Conservation (phyloP, 2,329 filamentous ascomycete genomes). For the Aspergillus versicolor region DNA sequence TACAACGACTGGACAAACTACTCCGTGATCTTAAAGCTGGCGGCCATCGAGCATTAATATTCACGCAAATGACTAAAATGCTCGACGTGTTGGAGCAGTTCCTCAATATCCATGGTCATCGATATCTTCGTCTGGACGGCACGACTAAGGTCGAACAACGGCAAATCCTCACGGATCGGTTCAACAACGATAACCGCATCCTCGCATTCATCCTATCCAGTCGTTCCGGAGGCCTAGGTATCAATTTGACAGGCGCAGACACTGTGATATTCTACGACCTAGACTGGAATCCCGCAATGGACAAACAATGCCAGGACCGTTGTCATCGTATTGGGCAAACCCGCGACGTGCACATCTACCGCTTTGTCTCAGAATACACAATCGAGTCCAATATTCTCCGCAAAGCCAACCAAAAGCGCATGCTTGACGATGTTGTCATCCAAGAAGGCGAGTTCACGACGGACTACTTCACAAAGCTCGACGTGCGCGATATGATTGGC, state of each 20-base stretch:
- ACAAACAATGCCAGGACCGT: constrained; percentile 97
- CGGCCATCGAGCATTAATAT: constrained; percentile 92
- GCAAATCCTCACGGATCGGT: constrained; percentile 91
- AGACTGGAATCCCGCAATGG: constrained; percentile 99
- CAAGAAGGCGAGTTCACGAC: constrained; percentile 98
- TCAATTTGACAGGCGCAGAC: constrained; percentile 94
- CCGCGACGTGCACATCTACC: constrained; percentile 96
- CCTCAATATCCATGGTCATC: constrained; percentile 95
- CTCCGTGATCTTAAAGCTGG: constrained; percentile 83
- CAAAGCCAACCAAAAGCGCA: constrained; percentile 95
- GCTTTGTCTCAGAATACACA: constrained; percentile 86
- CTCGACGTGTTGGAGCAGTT: constrained; percentile 97
- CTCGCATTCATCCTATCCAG: constrained; percentile 94
- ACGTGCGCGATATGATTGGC: constrained; percentile 67
- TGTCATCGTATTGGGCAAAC: constrained; percentile 98
- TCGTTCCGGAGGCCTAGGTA: constrained; percentile 87
- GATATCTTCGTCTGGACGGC: constrained; percentile 94
- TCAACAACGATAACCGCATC: constrained; percentile 92
- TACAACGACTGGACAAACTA: constrained; percentile 83
- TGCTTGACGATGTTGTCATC: constrained; percentile 97
- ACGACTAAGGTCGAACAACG: constrained; percentile 93
- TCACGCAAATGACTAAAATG: constrained; percentile 99
- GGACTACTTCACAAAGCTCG: constrained; percentile 83
- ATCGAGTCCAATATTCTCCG: constrained; percentile 98
- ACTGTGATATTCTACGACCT: constrained; percentile 99